A percentile compares a stretch with the other conserved stretches of the same genome.
phyloP scores from a whole-genome alignment of 495 filamentous ascomycete genomes.

The Pseudomonodictys pantanalensis region DNA sequence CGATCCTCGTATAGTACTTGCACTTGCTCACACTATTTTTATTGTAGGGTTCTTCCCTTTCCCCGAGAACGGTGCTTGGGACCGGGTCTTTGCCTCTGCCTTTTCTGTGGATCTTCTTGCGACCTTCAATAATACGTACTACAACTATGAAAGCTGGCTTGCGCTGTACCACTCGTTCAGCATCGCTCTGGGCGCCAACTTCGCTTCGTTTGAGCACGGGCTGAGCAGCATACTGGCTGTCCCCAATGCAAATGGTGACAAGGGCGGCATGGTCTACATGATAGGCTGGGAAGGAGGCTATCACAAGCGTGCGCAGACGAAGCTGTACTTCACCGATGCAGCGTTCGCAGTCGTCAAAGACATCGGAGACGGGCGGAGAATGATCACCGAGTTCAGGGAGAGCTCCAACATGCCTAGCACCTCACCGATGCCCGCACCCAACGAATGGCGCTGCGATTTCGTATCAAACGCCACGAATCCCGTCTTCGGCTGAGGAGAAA shows the following conservation, averaged over 20 bases:
- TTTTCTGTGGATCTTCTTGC: slow-evolving; percentile 18
- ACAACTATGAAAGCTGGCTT: slow-evolving; percentile 25
- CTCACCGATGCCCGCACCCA: slow-evolving; percentile 2
- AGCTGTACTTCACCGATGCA: slow-evolving; percentile 26
- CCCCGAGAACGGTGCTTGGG: slow-evolving; percentile 27
- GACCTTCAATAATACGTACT: slow-evolving; percentile 27
- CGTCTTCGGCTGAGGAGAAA: no score
- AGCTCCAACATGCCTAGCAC: slow-evolving; percentile 27
- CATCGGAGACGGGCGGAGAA: slow-evolving; percentile 9
- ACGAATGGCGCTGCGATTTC: slow-evolving; percentile 14
- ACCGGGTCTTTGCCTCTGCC: slow-evolving; percentile 10
- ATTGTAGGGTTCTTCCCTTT: slow-evolving; percentile 32
- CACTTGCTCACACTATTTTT: no score
- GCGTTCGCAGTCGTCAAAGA: slow-evolving; percentile 23
- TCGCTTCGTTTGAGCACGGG: slow-evolving; percentile 23
- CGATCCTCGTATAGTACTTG: no score
- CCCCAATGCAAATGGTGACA: slow-evolving; percentile 21
- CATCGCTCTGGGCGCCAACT: slow-evolving; percentile 16
- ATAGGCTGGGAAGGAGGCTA: slow-evolving; percentile 29
- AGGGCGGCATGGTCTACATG: slow-evolving; percentile 22
- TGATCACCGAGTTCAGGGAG: slow-evolving; percentile 27
- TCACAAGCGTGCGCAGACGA: slow-evolving; percentile 1
- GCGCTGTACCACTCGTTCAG: slow-evolving; percentile 21
- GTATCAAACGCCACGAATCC: no score
- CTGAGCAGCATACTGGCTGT: slow-evolving; percentile 18